Base-by-base conservation (phyloP, 345 rosid species). In the Bruguiera sexangula region DNA sequence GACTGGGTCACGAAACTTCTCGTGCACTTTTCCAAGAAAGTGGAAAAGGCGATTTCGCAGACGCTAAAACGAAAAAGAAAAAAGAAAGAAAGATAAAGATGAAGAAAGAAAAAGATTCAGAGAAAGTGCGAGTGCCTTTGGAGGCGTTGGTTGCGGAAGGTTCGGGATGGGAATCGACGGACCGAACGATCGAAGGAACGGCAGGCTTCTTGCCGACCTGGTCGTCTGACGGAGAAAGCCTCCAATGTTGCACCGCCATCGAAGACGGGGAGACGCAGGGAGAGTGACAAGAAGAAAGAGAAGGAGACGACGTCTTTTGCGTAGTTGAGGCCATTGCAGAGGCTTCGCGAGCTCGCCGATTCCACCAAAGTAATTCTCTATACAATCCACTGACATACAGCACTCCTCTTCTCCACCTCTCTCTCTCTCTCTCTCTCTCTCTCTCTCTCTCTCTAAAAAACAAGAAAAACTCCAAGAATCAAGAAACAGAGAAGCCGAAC, bases 361-460 rank as follows among this genome's bases (percentile, higher is more conserved):
- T 87, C 90, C 97, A 82, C 90, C 85, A 78, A 79, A 77, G 76
- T 78, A 77, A 77, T 82, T 77, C 85, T 74, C 93, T 48, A 69
- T 68, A 76, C 93, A 94, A 72, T 87, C 91, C 72, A 82, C 84
- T 88, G 95, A 91, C 97, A 94, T 91, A 89, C 98, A 94, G 94
- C 95, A 88, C 60, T 73, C 18, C 61, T 64, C 77, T 53, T 51
- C 73, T 32, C 43, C 21, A 32, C 51, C 65, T 43, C 66, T 24
- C n/a, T 32, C 27, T n/a, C 18, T 7, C 71, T 27, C 62, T 1
- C 67, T 18, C 48, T 32, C 37, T 34, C 37, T 34, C 37, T 34
- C 36, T 9, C 53, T 46, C 29, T 32, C 31, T 6, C 70, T 57
- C 58, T 11, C 36, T 62, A 3, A 0, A 11, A 11, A 11, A 2